Conservation (phyloP, 2,329 filamentous ascomycete species). For the Alternaria novae-zelandiae region DNA sequence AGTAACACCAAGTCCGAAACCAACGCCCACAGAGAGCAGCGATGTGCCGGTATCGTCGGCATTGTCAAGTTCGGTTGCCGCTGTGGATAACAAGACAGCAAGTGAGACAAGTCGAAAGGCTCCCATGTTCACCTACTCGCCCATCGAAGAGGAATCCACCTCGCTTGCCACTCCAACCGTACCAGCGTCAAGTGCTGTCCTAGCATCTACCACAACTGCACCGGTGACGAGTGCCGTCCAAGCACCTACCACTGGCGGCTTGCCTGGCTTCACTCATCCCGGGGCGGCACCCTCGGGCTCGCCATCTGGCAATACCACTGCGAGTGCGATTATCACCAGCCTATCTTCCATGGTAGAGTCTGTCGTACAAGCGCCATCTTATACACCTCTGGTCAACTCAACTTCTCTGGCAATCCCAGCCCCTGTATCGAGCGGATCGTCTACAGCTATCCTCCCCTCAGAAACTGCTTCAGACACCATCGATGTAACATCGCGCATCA, state of each 20-base stretch:
- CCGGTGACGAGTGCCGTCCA: conserved; percentile 9
- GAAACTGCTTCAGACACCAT: not conserved
- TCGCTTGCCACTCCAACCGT: conserved; percentile 11
- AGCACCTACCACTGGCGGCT: conserved; percentile 19
- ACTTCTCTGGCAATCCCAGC: conserved; percentile 1
- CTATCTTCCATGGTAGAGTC: conserved; percentile 8
- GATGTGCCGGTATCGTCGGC: not conserved
- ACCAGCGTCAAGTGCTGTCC: not conserved
- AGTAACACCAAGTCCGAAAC: conserved; percentile 6
- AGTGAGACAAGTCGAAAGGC: conserved; percentile 20
- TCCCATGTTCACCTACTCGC: conserved; percentile 35
- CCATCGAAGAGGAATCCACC: conserved; percentile 18
- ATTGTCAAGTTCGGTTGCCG: conserved; percentile 19
- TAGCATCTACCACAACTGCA: conserved; percentile 15
- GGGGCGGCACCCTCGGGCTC: conserved; percentile 10
- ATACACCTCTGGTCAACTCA: conserved; percentile 3
- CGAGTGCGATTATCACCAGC: not conserved
- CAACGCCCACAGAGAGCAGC: conserved; percentile 15
- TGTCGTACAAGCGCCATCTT: not conserved
- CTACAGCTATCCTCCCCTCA: not conserved
- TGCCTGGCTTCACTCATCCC: conserved; percentile 31
- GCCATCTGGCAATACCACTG: not conserved
- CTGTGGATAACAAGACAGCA: conserved; percentile 19
- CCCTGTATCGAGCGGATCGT: not conserved
- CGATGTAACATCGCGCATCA: conserved; percentile 20